phyloP scores from a whole-genome alignment of 768 basidiomycete genomes.

The Tubosaeta brunneosetosa region DNA sequence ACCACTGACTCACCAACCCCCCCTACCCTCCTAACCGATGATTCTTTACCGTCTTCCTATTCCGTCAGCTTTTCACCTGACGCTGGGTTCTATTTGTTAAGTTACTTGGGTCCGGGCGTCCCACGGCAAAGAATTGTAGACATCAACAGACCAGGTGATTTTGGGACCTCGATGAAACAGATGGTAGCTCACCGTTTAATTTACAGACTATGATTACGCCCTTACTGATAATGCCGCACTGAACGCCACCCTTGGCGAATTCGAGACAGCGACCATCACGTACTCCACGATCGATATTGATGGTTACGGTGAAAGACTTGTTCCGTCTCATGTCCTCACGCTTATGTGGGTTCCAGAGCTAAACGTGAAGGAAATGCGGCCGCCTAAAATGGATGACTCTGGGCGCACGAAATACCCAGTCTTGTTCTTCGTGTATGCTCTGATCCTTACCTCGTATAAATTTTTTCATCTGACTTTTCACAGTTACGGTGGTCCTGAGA shows the following conservation, averaged over 20 bases:
- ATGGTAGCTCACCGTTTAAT: neutral
- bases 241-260: conserved; percentile 58
- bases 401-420: conserved; percentile 97
- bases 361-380: conserved; percentile 87
- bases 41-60: conserved; percentile 51
- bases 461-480: conserved; percentile 8
- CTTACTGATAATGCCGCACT: conserved; percentile 70
- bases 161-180: neutral
- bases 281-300: conserved; percentile 74
- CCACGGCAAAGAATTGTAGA: conserved; percentile 85
- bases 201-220: conserved; percentile 55
- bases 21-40: conserved; percentile 51
- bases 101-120: conserved; percentile 73
- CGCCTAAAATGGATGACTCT: conserved; percentile 88
- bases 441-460: neutral
- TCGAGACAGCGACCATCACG: conserved; percentile 64
- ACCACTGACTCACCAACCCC: conserved; percentile 30
- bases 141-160: conserved; percentile 43
- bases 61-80: conserved; percentile 75
- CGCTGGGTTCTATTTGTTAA: conserved; percentile 78
- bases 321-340: conserved; percentile 16
- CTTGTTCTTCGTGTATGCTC: conserved; percentile 71
- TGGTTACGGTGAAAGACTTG: conserved; percentile 57
- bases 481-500: conserved; percentile 88
- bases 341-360: conserved; percentile 51